Base-by-base conservation (phyloP, 768 basidiomycete genomes). In the Trametes gibbosa region DNA sequence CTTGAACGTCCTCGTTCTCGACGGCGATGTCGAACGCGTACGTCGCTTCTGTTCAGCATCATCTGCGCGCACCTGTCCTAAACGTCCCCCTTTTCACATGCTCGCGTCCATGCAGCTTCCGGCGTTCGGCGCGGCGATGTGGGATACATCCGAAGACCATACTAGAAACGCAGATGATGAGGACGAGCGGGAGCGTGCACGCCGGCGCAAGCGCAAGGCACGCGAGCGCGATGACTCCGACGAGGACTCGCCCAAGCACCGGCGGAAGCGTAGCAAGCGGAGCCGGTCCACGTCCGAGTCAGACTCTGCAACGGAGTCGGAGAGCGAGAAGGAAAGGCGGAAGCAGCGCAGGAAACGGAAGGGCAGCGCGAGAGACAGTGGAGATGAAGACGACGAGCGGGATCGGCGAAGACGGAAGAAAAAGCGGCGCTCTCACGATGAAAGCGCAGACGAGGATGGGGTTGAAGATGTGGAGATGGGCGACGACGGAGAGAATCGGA, bases 1-100 rank as follows among this genome's bases (percentile, higher is more conserved):
- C 34, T 80, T 98, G 54, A 90, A 94, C 66, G 89, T 97, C 19
- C 81, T 98, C 42, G 83, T 95, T 49, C 82, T 93, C 50, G 95
- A 98, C 68, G 97, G 95, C 3, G 84, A 90, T 65, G 81, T 98
- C 56, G 96, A 99, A 75, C 86, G 83, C 74, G 87, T 95, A 52
- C 21, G 75, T n/a, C n/a, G n/a, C n/a, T n/a, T n/a, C n/a, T n/a
- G n/a, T n/a, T n/a, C 61, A 35, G 16, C 59, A 47, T 21, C 34
- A 8, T 4, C 16, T 3, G 21, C 24, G 16, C 41, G 14, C 13
- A 9, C 47, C 12, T 14, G 24, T n/a, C 43, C 13, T 19, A 8
- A 6, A 24, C 16, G 17, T 16, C 25, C 23, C 4, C 25, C n/a
- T n/a, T n/a, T n/a, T n/a, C n/a, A n/a, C n/a, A n/a, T n/a, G n/a